Evolutionary conservation across 2,329 filamentous ascomycete species (phyloP).

Genomic region (Xylaria sp.): DNA sequence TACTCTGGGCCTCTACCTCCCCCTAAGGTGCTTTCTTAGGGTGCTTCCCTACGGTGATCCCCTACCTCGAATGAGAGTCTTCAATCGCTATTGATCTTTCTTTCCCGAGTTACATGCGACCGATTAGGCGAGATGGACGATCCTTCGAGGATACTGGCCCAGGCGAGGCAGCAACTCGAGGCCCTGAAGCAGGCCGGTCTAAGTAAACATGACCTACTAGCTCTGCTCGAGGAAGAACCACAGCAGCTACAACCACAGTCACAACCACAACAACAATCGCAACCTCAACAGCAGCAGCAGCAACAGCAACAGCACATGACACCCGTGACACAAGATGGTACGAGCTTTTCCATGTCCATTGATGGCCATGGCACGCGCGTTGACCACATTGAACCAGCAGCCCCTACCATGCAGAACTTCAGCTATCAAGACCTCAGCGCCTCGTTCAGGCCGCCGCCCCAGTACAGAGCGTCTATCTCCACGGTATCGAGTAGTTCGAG

Average conservation of each 20-base stretch:
- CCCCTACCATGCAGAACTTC: slow-evolving; percentile 35
- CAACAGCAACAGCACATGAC: slow-evolving; percentile 22
- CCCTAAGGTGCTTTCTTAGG: background rate
- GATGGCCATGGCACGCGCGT: background rate
- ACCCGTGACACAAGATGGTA: slow-evolving; percentile 33
- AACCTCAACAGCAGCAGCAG: slow-evolving; percentile 25
- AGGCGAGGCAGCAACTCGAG: slow-evolving; percentile 42
- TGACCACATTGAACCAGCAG: slow-evolving; percentile 26
- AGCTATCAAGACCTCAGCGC: slow-evolving; percentile 38
- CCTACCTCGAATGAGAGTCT: slow-evolving; percentile 4
- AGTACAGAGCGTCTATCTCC: slow-evolving; percentile 40
- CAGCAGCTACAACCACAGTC: slow-evolving; percentile 27
- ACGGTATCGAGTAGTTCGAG: slow-evolving; percentile 42
- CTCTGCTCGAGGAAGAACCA: slow-evolving; percentile 38
- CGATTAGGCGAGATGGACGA: slow-evolving; percentile 36
- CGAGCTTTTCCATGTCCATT: slow-evolving; percentile 9
- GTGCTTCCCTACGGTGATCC: background rate
- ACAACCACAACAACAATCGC: slow-evolving; percentile 23
- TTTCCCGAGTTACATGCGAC: background rate
- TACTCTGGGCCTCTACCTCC: background rate
- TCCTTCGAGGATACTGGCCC: slow-evolving; percentile 41
- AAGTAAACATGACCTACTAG: slow-evolving; percentile 39
- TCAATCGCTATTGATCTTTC: background rate
- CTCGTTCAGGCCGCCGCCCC: slow-evolving; percentile 29
- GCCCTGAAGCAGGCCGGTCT: slow-evolving; percentile 44